Percentiles rank a stretch among this genome's conserved stretches.
Evolutionary conservation across 2,329 filamentous ascomycete genomes (phyloP).

Genomic region (Hirsutella minnesotensis): DNA sequence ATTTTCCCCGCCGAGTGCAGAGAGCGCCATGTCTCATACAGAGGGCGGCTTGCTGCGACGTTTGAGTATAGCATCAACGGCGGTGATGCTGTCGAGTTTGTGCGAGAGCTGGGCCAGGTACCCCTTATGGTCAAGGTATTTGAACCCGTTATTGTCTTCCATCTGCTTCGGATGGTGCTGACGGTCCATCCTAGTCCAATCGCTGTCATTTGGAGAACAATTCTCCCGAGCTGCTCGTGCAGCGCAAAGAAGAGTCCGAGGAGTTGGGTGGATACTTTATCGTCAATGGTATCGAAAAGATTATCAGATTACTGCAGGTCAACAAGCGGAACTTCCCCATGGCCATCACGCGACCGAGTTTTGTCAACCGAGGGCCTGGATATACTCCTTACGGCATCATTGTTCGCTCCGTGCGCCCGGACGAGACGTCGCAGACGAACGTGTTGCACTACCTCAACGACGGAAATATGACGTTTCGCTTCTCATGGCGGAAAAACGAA

Average conservation of each 20-base stretch:
- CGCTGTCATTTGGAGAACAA: conserved; percentile 82
- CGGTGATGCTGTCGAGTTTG: conserved; percentile 70
- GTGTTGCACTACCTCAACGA: conserved; percentile 92
- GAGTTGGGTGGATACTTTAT: conserved; percentile 95
- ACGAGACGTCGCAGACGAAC: conserved; percentile 96
- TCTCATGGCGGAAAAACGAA: conserved; percentile 96
- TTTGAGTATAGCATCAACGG: conserved; percentile 82
- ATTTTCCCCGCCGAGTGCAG: conserved; percentile 88
- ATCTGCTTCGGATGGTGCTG: neutral
- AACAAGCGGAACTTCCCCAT: conserved; percentile 89
- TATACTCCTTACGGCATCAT: conserved; percentile 90
- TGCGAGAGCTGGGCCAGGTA: conserved; percentile 76
- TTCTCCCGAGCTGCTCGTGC: conserved; percentile 70
- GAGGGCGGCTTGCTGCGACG: conserved; percentile 71
- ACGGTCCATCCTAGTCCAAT: conserved; percentile 49
- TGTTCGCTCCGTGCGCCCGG: conserved; percentile 84
- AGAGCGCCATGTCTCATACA: conserved; percentile 85
- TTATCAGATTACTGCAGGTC: conserved; percentile 84
- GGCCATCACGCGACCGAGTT: conserved; percentile 85
- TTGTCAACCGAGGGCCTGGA: conserved; percentile 71
- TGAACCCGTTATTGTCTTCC: conserved; percentile 10
- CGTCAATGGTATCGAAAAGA: conserved; percentile 94
- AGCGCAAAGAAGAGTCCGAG: conserved; percentile 87
- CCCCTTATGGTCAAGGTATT: conserved; percentile 84
- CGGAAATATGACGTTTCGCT: conserved; percentile 92